Base-by-base conservation (phyloP, 768 basidiomycete genomes). In the Gymnopilus junonius region DNA sequence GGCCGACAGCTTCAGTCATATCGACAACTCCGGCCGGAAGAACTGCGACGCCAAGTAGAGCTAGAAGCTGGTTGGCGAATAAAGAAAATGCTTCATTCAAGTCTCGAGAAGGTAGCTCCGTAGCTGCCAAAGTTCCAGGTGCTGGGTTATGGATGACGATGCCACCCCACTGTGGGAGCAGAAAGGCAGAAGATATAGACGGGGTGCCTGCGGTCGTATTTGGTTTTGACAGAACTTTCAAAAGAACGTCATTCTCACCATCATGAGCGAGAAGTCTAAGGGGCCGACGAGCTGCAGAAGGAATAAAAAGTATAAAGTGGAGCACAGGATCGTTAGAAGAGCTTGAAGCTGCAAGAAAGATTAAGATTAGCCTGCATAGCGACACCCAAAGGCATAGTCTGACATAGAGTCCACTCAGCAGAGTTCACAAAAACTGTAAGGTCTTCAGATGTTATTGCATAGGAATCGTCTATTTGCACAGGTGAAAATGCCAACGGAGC, bases 361-460 rank as follows among this genome's bases (percentile, higher is more conserved):
- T 70, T 11, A 42, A 42, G 14, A 34, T 70, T 11, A 69, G 64
- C 42, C 31, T 58, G 23, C 20, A 40, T 40, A 7, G 50, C 21
- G 14, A 45, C 8, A 31, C 29, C 25, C 20, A 25, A 3, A 25
- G 31, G 8, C 12, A 27, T 34, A 48, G 25, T 31, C 82, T 69
- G 69, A 95, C 96, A 95, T 53, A 99, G 72, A 12, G 91, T 92
- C 97, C 97, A 99, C 71, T 95, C 90, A 4, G 95, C 97, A 6
- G 94, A 94, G 70, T 99, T 99, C 42, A 99, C 83, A 71, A 99
- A 99, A 0, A 96, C 89, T 14, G 92, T 95, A 62, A 97, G 82
- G 69, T 97, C 89, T 67, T 95, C 95, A 55, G 87, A 86, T 1
- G 85, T 86, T 39, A 99, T 75, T 0, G 86, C 85, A 73, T 87